Conservation (phyloP, 73 alveolate genomes). For the Urostyla sp. region DNA sequence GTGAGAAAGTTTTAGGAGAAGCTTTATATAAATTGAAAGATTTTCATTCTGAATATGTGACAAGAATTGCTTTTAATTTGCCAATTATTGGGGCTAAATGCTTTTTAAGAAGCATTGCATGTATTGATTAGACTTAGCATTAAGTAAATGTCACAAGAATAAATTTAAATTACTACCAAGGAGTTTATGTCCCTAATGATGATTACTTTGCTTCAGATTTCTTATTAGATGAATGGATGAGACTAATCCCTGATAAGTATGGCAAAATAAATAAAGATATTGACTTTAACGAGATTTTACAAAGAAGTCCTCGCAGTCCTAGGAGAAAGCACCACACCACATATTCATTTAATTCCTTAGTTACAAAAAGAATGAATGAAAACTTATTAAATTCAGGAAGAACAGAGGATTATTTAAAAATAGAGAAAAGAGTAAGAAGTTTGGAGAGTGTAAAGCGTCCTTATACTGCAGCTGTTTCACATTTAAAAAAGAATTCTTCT, state of each 20-base stretch:
- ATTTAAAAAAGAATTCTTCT: too few relatives aligned
- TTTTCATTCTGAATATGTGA: slow-evolving; percentile 27
- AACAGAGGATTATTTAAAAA: neutral
- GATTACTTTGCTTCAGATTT: slow-evolving; percentile 46
- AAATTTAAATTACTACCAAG: slow-evolving; percentile 17
- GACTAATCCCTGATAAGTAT: slow-evolving; percentile 26
- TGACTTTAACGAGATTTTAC: neutral
- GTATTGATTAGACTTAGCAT: slow-evolving; percentile 30
- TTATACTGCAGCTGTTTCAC: too few relatives aligned
- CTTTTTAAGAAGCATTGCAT: slow-evolving; percentile 27
- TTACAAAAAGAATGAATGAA: neutral
- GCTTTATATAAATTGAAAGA: slow-evolving; percentile 34
- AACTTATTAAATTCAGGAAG: neutral
- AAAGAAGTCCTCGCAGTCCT: too few relatives aligned
- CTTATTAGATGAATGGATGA: slow-evolving; percentile 63
- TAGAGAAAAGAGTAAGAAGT: neutral
- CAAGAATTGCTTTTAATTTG: slow-evolving; percentile 24
- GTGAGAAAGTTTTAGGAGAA: slow-evolving; percentile 42
- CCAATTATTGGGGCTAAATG: slow-evolving; percentile 18
- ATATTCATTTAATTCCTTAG: neutral
- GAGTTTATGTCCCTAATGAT: slow-evolving; percentile 54
- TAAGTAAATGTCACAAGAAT: slow-evolving; percentile 51
- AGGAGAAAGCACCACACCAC: too few relatives aligned
- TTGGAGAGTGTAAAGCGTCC: neutral
- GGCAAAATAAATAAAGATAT: neutral